Base-by-base conservation (phyloP, 139 green algal genomes). In the Ettlia oleoabundans region DNA sequence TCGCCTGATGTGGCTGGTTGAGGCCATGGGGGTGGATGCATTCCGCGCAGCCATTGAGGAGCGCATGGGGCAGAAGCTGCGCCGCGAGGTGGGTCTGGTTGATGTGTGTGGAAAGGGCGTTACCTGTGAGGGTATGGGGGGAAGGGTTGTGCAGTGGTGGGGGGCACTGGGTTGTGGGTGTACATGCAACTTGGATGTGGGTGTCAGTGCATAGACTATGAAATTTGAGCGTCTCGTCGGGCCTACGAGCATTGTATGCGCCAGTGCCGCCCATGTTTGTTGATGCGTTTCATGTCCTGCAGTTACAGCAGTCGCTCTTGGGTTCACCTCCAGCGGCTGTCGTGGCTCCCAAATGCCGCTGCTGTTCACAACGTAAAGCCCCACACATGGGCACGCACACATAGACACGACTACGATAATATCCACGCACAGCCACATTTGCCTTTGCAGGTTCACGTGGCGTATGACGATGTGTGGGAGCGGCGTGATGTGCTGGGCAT, bases 1-100 rank as follows among this genome's bases (percentile, higher is more conserved):
- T 0, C 91, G 97, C 7, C 89, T 99, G 68, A 99, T 99, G 90
- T 99, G 92, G 91, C 87, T 98, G 79, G 91, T 99, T 42, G 96
- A 99, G 79, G 89, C 91, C 38, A 86, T 93, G 52, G 93, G 93
- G n/a, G 89, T 93, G 28, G 90, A 95, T 37, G 88, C 89, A 68
- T 97, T 98, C 83, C 77, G 91, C 10, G 82, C 90, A 33, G 89
- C 93, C 62, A 88, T 97, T 4, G 92, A 65, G 35, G 78, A 90
- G 74, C 90, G 91, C 65, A 98, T 99, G 93, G 94, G 80, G 10
- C 69, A 84, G 53, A 71, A n/a, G 2, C 63, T 88, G 51, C 61
- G 43, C 10, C 67, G 55, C 32, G 85, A 86, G 73, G 85, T 38
- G 53, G 15, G 53, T 55, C 37, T 41, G 58, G 47, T 58, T 58